These are phyloP conservation scores for Puccinia triticina DNA, from an alignment of 1,284 basidiomycete genomes.

Conservation along the genomic window DNA sequence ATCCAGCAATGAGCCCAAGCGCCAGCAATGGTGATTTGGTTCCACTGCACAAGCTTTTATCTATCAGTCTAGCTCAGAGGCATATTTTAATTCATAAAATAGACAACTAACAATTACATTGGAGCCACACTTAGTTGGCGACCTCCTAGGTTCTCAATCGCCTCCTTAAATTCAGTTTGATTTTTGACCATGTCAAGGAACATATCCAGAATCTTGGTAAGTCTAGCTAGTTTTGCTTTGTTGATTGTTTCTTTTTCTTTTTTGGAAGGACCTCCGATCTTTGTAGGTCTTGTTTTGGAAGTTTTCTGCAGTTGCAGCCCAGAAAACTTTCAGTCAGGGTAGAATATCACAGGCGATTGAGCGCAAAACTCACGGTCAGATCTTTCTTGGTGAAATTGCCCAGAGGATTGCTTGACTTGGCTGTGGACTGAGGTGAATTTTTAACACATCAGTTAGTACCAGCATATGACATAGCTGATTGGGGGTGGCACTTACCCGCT, in stretches of 20 bases:
- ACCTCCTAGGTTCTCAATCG: conserved; percentile 73
- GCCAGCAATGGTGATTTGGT: conserved; percentile 92
- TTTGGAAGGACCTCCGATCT: conserved; percentile 51
- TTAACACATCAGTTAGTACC: background rate
- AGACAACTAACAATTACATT: conserved; percentile 71
- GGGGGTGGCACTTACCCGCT: background rate
- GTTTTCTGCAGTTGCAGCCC: conserved; percentile 14
- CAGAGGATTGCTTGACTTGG: conserved; percentile 37
- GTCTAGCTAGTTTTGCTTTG: conserved; percentile 68
- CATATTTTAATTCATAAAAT: background rate
- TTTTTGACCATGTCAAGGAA: conserved; percentile 79
- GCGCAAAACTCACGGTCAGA: conserved; percentile 33
- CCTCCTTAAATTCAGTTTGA: conserved; percentile 65
- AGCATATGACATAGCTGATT: background rate
- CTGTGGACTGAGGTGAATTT: conserved; percentile 28
- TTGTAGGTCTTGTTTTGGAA: conserved; percentile 16
- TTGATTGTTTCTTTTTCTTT: conserved; percentile 55
- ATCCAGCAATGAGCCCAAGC: conserved; percentile 75
- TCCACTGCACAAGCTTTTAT: conserved; percentile 67
- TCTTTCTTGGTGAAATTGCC: conserved; percentile 49
- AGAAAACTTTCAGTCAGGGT: background rate
- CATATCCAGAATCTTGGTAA: conserved; percentile 78
- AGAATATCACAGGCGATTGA: background rate
- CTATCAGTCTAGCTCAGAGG: background rate
- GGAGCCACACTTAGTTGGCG: conserved; percentile 89